phyloP scores from a whole-genome alignment of 257 asterid genomes.

The Nicotiana tabacum region DNA sequence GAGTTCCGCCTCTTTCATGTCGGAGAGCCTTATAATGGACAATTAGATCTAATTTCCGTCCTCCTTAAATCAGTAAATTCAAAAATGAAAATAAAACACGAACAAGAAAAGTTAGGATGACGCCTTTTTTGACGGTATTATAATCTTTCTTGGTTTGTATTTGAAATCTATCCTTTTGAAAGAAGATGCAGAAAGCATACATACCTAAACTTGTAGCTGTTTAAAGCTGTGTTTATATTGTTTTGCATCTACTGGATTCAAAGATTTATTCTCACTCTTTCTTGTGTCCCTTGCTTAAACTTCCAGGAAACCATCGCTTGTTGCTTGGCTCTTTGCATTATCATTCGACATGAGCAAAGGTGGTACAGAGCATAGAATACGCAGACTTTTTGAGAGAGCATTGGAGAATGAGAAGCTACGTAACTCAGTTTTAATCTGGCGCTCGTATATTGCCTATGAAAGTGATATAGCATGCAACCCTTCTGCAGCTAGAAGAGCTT shows the following conservation, averaged over 20 bases:
- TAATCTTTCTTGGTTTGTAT: neutral
- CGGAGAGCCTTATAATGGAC: neutral
- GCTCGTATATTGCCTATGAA: slow-evolving; percentile 73
- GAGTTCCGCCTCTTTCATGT: neutral
- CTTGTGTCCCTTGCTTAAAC: slow-evolving; percentile 17
- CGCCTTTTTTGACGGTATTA: neutral
- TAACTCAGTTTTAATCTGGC: slow-evolving; percentile 77
- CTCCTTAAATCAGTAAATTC: neutral
- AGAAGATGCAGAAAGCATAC: neutral
- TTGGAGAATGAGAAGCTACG: slow-evolving; percentile 61
- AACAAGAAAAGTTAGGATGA: neutral
- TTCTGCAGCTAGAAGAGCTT: slow-evolving; percentile 76
- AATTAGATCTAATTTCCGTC: neutral
- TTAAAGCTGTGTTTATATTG: neutral
- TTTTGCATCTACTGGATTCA: neutral
- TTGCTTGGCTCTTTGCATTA: slow-evolving; percentile 67
- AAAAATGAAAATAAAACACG: neutral
- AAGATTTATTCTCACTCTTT: neutral
- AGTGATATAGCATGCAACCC: slow-evolving; percentile 41
- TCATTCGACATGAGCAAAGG: slow-evolving; percentile 68
- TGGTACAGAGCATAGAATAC: slow-evolving; percentile 66
- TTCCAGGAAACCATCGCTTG: slow-evolving; percentile 72
- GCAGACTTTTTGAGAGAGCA: slow-evolving; percentile 83
- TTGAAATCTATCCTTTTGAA: neutral
- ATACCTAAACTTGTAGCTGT: neutral